Evolutionary conservation across 176 grass and related monocot species (phyloP), one percentile per base, ranked within the genome.

Genomic region (Rhipidocladum racemiflorum): DNA sequence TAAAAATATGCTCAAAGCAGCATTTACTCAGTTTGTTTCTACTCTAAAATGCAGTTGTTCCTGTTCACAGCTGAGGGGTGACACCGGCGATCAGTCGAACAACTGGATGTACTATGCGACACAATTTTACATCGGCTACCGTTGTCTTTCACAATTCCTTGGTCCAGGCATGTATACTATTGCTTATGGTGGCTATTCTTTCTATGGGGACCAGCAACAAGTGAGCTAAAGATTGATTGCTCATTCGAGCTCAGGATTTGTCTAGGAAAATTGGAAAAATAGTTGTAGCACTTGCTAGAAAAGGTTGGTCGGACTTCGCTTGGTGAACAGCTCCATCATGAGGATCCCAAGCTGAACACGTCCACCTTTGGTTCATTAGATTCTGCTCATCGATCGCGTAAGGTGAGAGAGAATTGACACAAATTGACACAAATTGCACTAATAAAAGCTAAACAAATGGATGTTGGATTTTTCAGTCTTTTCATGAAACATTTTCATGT

Each of bases 131-230:
- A 93, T 87, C 8, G 86, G 90, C 50, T 92, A 89, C 14, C 77
- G 86, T 49, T 92, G 92, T 56, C 85, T 83, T 11, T 50, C 83
- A 27, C 88, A 83, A 6, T 88, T 96, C 78, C 90, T 88, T 44
- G 88, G 91, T 42, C 90, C 90, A 15, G 89, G 76, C 53, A 91
- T 93, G 90, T 93, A 97, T 42, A 80, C 88, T 57, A 68, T 88
- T 53, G 60, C 81, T 20, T 91, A 91, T 36, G 83, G 88, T 27
- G 76, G 78, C 44, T 93, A 97, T 74, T 84, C 90, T 27, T 89
- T 97, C 82, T 85, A 91, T 27, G 85, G 80, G 53, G 92, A 83
- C 75, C 83, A 96, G 81, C 85, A 96, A 84, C 84, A 92, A 83
- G 93, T 92, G 76, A 97, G 89, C 83, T 97, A 25, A 95, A 62